Percentiles rank a stretch among this genome's conserved stretches.
Evolutionary conservation across 78 protist genomes (phyloP).

Genomic region (Isochrysis galbana): DNA sequence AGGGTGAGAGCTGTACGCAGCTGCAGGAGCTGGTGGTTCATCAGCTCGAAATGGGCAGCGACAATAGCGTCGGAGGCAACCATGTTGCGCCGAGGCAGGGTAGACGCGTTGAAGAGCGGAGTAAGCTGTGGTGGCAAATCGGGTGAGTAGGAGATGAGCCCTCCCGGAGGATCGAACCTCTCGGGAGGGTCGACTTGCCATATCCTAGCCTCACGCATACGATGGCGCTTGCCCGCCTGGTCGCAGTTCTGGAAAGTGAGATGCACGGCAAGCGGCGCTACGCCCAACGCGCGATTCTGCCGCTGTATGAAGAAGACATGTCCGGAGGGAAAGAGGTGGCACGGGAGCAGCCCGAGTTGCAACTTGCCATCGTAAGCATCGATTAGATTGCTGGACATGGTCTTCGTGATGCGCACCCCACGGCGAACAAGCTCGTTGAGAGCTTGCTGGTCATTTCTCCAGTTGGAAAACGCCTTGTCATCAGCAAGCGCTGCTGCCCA

Average conservation of each 20-base stretch:
- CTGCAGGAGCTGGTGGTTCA: conserved; percentile 4
- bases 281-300: neutral
- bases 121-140: neutral
- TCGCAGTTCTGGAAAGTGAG: conserved; percentile 18
- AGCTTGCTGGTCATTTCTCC: conserved; percentile 3
- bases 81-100: neutral
- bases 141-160: neutral
- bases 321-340: conserved; percentile 5
- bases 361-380: neutral
- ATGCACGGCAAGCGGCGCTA: neutral
- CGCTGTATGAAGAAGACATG: neutral
- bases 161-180: neutral
- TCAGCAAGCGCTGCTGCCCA: neutral
- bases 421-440: neutral
- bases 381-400: neutral
- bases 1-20: neutral
- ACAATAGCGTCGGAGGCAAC: neutral
- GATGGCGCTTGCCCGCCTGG: neutral
- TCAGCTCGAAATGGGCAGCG: neutral
- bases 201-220: neutral
- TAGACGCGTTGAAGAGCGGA: neutral
- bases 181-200: neutral
- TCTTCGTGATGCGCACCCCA: neutral
- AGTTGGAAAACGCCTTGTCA: neutral
- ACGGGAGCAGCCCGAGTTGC: neutral